phyloP scores from a whole-genome alignment of 2,329 filamentous ascomycete species.

The Cercospora janseana region DNA sequence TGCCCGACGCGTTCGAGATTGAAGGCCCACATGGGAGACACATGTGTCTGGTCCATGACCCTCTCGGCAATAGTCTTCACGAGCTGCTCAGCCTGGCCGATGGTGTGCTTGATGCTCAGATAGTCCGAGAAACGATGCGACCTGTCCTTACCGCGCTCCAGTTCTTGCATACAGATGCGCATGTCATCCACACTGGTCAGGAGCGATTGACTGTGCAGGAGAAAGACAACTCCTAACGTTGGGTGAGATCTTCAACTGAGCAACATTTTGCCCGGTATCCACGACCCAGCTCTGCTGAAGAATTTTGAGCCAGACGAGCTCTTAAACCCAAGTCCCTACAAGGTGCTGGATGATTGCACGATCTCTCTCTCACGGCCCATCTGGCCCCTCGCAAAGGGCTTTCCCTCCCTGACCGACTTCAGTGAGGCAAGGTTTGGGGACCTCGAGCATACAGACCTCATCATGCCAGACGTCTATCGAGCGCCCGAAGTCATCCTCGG shows the following conservation, averaged over 20 bases:
- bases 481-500: slow-evolving; percentile 42
- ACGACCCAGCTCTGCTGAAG: slow-evolving; percentile 35
- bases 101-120: slow-evolving; percentile 24
- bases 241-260: slow-evolving; percentile 43
- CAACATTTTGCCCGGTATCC: slow-evolving; percentile 41
- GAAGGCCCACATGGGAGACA: slow-evolving; percentile 39
- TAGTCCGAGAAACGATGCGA: not conserved
- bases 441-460: slow-evolving; percentile 32
- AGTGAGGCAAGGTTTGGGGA: slow-evolving; percentile 41
- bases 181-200: slow-evolving; percentile 36
- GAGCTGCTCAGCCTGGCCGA: slow-evolving; percentile 31
- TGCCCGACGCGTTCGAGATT: slow-evolving; percentile 40
- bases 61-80: slow-evolving; percentile 42
- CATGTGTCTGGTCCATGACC: slow-evolving; percentile 38
- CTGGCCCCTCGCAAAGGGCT: slow-evolving; percentile 34
- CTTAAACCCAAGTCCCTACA: slow-evolving; percentile 36
- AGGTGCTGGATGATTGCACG: slow-evolving; percentile 29
- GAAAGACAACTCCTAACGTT: too few relatives aligned
- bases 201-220: too few relatives aligned
- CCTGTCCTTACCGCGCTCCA: slow-evolving; percentile 33
- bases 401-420: slow-evolving; percentile 39
- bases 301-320: slow-evolving; percentile 38
- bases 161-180: slow-evolving; percentile 31
- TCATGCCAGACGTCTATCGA: slow-evolving; percentile 40
- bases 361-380: slow-evolving; percentile 39